These are phyloP conservation scores for Sporopachydermia lactativora DNA, from an alignment of 805 yeast species.

Conservation along the genomic window DNA sequence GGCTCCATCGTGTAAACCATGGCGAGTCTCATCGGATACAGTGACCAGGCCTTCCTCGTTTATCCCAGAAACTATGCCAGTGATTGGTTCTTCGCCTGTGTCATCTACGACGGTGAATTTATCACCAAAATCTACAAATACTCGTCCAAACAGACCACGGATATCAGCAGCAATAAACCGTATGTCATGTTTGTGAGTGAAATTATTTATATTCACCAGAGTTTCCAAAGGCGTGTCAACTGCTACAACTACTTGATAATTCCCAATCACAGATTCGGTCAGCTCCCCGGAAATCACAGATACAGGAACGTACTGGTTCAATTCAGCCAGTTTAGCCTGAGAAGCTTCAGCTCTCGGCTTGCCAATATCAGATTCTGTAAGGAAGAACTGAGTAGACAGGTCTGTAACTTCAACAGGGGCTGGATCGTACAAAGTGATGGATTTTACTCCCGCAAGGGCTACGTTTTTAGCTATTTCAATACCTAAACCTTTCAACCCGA, in stretches of 20 bases:
- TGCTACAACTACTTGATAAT: constrained; percentile 72
- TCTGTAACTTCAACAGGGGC: constrained; percentile 50
- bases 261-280: constrained; percentile 34
- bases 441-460: constrained; percentile 94
- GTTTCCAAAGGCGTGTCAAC: constrained; percentile 61
- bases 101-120: constrained; percentile 68
- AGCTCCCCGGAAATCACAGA: constrained; percentile 43
- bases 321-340: constrained; percentile 56
- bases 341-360: constrained; percentile 61
- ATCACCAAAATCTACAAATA: constrained; percentile 84
- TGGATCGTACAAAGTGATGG: constrained; percentile 77
- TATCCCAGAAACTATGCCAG: constrained; percentile 83
- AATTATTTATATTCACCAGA: constrained; percentile 59
- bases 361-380: constrained; percentile 61
- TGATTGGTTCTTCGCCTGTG: constrained; percentile 83
- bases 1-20: constrained; percentile 87
- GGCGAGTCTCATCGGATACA: constrained; percentile 82
- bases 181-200: constrained; percentile 60
- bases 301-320: constrained; percentile 85
- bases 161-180: constrained; percentile 73
- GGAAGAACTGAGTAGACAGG: constrained; percentile 81
- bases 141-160: constrained; percentile 77
- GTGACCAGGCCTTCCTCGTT: constrained; percentile 87
- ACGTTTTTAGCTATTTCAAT: constrained; percentile 94
- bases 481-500: constrained; percentile 89